Base-by-base conservation (phyloP, 257 asterid genomes). In the Fraxinus anomala region DNA sequence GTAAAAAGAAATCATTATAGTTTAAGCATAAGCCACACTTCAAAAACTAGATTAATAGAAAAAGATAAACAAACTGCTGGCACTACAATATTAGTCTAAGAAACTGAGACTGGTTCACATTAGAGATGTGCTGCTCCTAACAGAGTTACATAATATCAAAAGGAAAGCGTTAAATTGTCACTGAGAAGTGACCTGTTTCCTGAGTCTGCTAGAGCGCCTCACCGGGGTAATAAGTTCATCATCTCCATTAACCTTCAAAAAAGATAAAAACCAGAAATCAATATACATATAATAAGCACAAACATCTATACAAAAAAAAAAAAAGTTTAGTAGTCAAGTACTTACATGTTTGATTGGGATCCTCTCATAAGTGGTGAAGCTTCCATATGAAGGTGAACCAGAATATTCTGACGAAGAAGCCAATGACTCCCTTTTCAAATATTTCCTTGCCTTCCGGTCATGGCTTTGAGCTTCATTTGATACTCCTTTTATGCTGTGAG, bases 301-400 rank as follows among this genome's bases (percentile, higher is more conserved):
- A 33, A 16, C 28, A 40, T 8, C 61, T 34, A 9, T 69, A 17
- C 34, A 51, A 6, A 19, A 26, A 74, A 6, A 37, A 75, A 74
- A 6, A 36, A 14, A 59, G 40, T 16, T 6, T 17, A 10, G 23
- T 1, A 6, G 67, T 7, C 24, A 6, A 37, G 42, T 3, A 83
- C 96, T 93, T 76, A 92, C 99, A 83, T 86, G 77, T 78, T 89
- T 95, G 79, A 65, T 78, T 30, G 93, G 92, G 75, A 92, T 89
- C 83, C 81, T 91, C 82, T 96, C 99, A 31, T 81, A 91, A 4
- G 99, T 89, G 63, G 99, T 93, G 96, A 93, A 96, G 92, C 98
- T 96, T 76, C 99, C 98, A 75, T 92, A 96, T 0, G 98, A 93
- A 82, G 85, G 89, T 0, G 96, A 85, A 17, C 74, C 91, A 24